Base-by-base conservation (phyloP, 2,329 filamentous ascomycete genomes). In the Gnomoniopsis sp. region DNA sequence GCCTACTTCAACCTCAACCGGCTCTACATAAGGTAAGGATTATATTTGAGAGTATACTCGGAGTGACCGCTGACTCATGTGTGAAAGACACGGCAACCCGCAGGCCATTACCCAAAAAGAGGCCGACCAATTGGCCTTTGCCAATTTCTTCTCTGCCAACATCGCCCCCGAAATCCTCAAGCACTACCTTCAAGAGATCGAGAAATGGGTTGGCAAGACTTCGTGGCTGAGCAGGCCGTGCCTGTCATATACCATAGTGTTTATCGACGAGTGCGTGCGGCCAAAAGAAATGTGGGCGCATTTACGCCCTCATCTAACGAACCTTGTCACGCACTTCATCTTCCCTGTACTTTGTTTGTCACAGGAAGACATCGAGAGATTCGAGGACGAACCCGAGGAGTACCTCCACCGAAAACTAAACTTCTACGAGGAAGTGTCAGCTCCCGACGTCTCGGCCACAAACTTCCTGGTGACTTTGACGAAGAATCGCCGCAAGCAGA, bases 331-430 rank as follows among this genome's bases (percentile, higher is more conserved):
- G 50, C 95, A 99, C 72, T 88, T 99, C 63, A 84, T 99, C 65
- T 99, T 99, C 79, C 95, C 95, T 0, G 89, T 99, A 26, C 81
- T 99, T 62, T 99, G 95, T 74, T 87, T 97, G 66, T 90, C 89
- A 21, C 86, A 93, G 63, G 93, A 98, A 62, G 95, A 99, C 68
- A 83, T 97, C 52, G 91, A 96, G 72, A 86, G 96, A 65, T 99
- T 99, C 70, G 87, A 96, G 70, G 89, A 93, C 14, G 92, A 99
- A 70, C 95, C 95, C 6, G 90, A 95, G 63, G 95, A 99, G 74
- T 99, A 98, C 71, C 85, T 99, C 44, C 95, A 99, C 78, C 87
- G 95, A 58, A 98, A 97, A 74, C 82, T 99, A 61, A 99, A 98
- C 75, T 97, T 93, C 71, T 99, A 96, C 72, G 95, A 99, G 74